Evolutionary conservation across 2,329 filamentous ascomycete genomes (phyloP), one percentile per base, ranked within the genome.

Genomic region (Aspergillus luchuensis): DNA sequence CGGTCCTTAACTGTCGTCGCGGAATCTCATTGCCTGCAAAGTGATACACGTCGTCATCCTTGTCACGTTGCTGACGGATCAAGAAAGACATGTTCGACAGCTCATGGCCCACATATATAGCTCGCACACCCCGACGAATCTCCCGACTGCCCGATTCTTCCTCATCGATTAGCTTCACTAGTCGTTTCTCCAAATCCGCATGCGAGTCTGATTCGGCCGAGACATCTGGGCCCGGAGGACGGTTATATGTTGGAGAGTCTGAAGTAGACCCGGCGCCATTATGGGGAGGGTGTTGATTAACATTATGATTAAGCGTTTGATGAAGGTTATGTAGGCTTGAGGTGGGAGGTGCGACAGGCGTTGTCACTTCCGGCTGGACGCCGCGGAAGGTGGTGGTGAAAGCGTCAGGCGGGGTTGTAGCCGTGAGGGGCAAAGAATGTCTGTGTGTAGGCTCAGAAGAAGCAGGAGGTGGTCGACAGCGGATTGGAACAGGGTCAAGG

Each of bases 31-130:
- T 79, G 47, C 76, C 75, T 5, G 78, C 75, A 62, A 79, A 79
- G 64, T 80, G 78, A 58, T 78, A 77, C 66, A 81, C 64, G 63
- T 76, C 72, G 47, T 77, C 75, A 59, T 78, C 75, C 58, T 72
- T 72, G 38, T 76, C 75, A 68, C 79, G 70, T 60, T 81, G 80
- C 62, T 84, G 82, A 11, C 81, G 80, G 28, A 85, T 79, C 45
- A 85, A 72, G 63, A 84, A 84, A 57, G 83, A 83, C 65, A 85
- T 77, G 60, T 85, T 85, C 36, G 83, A 85, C 60, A 83, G 78
- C 63, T 84, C 82, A 58, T 82, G 81, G 6, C 83, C 83, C 48
- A 85, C 82, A 65, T 83, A 85, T 58, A 82, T 83, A 10, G 82
- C 79, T 23, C 82, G 79, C 15, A 81, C 79, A 3, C 77, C 75